These are phyloP conservation scores for Leucocoprinus birnbaumii DNA, from an alignment of 768 basidiomycete species.

Conservation along the genomic window DNA sequence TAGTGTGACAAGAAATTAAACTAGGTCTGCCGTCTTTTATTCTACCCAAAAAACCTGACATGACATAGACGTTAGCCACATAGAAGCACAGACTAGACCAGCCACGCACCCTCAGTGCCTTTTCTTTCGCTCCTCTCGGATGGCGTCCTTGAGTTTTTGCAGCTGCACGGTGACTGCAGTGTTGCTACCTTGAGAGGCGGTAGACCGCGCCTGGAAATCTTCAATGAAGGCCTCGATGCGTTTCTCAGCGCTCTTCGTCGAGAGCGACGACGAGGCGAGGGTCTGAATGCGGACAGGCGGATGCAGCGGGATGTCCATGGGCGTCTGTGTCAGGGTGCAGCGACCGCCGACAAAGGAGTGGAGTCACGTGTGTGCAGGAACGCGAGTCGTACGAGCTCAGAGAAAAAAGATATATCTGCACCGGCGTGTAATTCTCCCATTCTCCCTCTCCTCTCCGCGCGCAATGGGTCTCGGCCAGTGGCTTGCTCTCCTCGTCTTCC, in stretches of 20 bases:
- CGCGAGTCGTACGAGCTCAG: constrained; percentile 17
- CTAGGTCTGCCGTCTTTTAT: too few relatives aligned
- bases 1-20: too few relatives aligned
- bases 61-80: not conserved
- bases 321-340: constrained; percentile 11
- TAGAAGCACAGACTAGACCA: not conserved
- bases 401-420: constrained; percentile 3
- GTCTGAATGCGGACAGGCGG: constrained; percentile 47
- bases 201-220: constrained; percentile 45
- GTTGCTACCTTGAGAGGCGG: constrained; percentile 47
- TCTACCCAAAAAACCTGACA: not conserved
- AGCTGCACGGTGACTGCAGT: constrained; percentile 57
- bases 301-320: constrained; percentile 46
- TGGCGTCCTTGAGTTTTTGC: constrained; percentile 50
- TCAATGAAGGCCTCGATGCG: constrained; percentile 43
- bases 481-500: constrained; percentile 68
- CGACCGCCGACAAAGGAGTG: not conserved
- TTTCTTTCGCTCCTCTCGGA: constrained; percentile 45
- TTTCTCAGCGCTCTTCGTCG: constrained; percentile 37
- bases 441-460: not conserved
- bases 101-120: constrained; percentile 18
- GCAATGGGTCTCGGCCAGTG: constrained; percentile 57
- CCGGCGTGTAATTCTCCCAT: not conserved
- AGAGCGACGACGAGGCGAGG: constrained; percentile 30
- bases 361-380: not conserved